Evolutionary conservation across 441 rosid genomes (phyloP).

Genomic region (Erysimum pusillum): DNA sequence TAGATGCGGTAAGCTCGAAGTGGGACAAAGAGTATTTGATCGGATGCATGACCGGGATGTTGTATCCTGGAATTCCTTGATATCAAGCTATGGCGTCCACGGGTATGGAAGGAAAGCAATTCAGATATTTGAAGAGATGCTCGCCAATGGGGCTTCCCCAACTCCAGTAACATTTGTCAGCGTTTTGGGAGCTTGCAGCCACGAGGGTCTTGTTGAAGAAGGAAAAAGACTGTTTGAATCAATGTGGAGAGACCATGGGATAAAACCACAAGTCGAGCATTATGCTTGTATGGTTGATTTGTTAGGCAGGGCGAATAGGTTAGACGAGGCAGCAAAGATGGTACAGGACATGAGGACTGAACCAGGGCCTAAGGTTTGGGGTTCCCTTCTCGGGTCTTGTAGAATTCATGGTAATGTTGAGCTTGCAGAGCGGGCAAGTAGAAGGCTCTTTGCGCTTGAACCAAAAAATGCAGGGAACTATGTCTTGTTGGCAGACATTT

Average conservation of each 20-base stretch:
- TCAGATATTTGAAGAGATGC: constrained; percentile 63
- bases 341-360: constrained; percentile 73
- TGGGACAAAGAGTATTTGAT: constrained; percentile 67
- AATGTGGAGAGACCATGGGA: constrained; percentile 62
- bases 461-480: constrained; percentile 75
- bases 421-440: constrained; percentile 71
- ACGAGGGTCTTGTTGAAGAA: constrained; percentile 74
- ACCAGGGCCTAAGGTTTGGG: constrained; percentile 81
- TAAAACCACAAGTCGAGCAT: constrained; percentile 66
- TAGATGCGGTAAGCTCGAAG: constrained; percentile 67
- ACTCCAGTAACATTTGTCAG: constrained; percentile 67
- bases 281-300: constrained; percentile 86
- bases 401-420: constrained; percentile 73
- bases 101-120: constrained; percentile 70
- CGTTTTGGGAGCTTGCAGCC: constrained; percentile 82
- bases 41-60: constrained; percentile 67
- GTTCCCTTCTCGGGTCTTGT: constrained; percentile 76
- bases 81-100: constrained; percentile 71
- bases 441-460: constrained; percentile 66
- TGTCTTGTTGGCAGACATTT: constrained; percentile 68
- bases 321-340: constrained; percentile 70
- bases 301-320: constrained; percentile 73
- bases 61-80: constrained; percentile 75
- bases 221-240: constrained; percentile 67
- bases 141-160: constrained; percentile 55